These are phyloP conservation scores for Pythium apleroticum DNA, from an alignment of 352 stramenopile genomes.

Conservation along the genomic window DNA sequence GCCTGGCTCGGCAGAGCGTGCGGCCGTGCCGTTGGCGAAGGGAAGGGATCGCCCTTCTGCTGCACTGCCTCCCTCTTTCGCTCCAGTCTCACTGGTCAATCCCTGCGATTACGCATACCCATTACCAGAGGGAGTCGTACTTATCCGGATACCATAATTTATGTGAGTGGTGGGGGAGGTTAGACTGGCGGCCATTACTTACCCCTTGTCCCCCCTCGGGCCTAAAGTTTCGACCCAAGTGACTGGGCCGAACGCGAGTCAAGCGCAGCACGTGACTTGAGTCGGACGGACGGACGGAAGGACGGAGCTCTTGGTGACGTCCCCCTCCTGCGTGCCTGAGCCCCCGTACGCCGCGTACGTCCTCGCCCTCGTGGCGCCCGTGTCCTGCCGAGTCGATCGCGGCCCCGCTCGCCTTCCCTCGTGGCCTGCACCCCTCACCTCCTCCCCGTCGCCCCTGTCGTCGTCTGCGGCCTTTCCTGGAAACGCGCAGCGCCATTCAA, in stretches of 20 bases:
- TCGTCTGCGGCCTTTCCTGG: not conserved
- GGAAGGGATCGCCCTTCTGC: not conserved
- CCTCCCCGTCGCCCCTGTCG: too few relatives aligned
- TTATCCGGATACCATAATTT: constrained; percentile 6
- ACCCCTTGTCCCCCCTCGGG: constrained; percentile 1
- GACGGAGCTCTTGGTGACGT: not conserved
- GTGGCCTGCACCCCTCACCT: too few relatives aligned
- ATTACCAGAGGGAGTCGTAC: not conserved
- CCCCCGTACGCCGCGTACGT: not conserved
- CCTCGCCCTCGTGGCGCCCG: too few relatives aligned
- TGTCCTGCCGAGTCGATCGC: not conserved
- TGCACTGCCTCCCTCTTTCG: not conserved
- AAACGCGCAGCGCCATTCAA: not conserved
- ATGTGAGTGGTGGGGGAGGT: constrained; percentile 7
- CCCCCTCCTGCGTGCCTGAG: not conserved
- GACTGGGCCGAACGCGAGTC: constrained; percentile 1
- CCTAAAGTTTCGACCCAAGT: not conserved
- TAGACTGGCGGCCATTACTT: constrained; percentile 1
- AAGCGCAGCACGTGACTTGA: constrained; percentile 4
- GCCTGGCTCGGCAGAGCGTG: not conserved
- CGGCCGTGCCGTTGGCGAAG: not conserved
- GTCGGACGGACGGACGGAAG: constrained; percentile 1
- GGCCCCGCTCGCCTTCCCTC: not conserved
- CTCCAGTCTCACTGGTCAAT: too few relatives aligned
- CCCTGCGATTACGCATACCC: not conserved